Conservation (phyloP, 2,329 filamentous ascomycete species). For the Stagonosporopsis vannaccii region DNA sequence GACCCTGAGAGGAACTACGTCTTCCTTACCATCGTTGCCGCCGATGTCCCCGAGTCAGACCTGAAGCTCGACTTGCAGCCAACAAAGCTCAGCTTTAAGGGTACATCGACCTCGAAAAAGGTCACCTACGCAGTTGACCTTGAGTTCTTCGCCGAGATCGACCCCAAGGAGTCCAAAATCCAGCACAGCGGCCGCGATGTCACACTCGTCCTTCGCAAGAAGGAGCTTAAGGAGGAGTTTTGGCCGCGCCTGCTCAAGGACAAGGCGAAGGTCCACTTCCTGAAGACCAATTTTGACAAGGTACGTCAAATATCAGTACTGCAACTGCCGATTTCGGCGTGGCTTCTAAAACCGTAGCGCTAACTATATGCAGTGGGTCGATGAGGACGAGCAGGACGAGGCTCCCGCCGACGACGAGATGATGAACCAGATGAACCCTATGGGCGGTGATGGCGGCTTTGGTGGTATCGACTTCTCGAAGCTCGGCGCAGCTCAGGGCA, state of each 20-base stretch:
- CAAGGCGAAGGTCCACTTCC: conserved; percentile 85
- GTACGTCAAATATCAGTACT: conserved; percentile 51
- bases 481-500: conserved; percentile 62
- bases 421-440: conserved; percentile 63
- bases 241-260: conserved; percentile 97
- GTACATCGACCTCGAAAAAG: conserved; percentile 84
- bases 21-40: conserved; percentile 88
- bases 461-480: conserved; percentile 94
- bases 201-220: conserved; percentile 93
- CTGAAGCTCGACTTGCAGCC: conserved; percentile 85
- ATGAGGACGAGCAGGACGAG: conserved; percentile 98
- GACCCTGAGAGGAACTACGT: conserved; percentile 91
- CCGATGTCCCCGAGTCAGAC: conserved; percentile 78
- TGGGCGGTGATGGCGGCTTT: conserved; percentile 70
- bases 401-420: conserved; percentile 85
- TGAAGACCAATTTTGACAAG: conserved; percentile 99
- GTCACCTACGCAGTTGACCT: conserved; percentile 85
- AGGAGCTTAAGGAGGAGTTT: conserved; percentile 92
- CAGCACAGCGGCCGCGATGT: conserved; percentile 89
- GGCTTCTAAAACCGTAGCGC: not conserved
- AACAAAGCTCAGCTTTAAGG: conserved; percentile 79
- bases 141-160: conserved; percentile 90
- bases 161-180: conserved; percentile 81
- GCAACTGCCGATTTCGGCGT: not conserved
- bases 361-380: conserved; percentile 73